Evolutionary conservation across 2,329 filamentous ascomycete species (phyloP), one percentile per base, ranked within the genome.

Genomic region (Leptodontidium sp.): DNA sequence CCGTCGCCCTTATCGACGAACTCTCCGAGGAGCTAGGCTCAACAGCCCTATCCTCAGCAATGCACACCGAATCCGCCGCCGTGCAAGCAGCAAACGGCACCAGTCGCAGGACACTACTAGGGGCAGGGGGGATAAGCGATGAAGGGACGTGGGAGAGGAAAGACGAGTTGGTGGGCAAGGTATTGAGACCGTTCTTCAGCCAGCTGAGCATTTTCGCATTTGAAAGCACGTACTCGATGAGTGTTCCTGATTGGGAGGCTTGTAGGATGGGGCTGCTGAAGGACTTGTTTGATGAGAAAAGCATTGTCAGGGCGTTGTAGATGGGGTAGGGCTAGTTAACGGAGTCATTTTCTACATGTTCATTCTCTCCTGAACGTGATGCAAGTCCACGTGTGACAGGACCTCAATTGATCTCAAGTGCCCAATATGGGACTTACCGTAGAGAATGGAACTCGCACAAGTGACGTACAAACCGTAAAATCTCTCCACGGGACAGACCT

Each of bases 161-260:
- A 75, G 88, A 90, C 64, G 88, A 91, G 79, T 81, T 98, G 68
- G 87, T 96, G 5, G 89, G 89, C 68, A 91, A 91, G 77, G 87
- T 98, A 14, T 81, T 98, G 71, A 86, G 92, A 73, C 95, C 95
- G 0, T 98, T 98, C 81, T 93, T 98, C 77, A 91, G 91, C 15
- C 92, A 97, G 78, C 82, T 99, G 72, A 98, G 94, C 78, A 98
- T 99, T 76, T 93, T 91, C 78, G 91, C 93, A 0, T 99, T 98
- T 81, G 96, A 99, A 82, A 92, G 91, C 70, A 95, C 92, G 66
- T 99, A 99, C 79, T 89, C 91, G 17, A 94, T 98, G 89, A 90
- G 89, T 45, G 80, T 80, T 52, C 81, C 91, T 32, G 93, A 97
- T 79, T 78, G 85, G 74, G 86, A 89, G 63, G 84, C 84, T 11